Evolutionary conservation across 176 grass and related monocot genomes (phyloP), one percentile per base, ranked within the genome.

Genomic region (Lolium multiflorum): DNA sequence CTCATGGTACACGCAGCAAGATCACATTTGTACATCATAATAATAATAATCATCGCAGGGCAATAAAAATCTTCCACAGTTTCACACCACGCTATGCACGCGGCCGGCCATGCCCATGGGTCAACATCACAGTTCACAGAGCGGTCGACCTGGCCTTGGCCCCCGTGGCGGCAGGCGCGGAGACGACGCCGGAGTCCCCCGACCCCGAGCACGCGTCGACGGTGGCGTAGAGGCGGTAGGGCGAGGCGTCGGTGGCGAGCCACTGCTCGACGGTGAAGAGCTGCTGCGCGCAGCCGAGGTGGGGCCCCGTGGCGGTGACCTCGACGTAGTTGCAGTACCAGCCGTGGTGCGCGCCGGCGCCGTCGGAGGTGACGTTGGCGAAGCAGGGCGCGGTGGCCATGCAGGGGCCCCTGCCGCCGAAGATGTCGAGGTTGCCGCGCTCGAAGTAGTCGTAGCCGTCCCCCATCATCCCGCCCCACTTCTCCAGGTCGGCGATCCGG

Each of bases 261-360:
- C 96, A 98, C 96, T 95, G 93, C 90, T 94, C 91, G 48, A 98
- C 96, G 62, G 85, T 89, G 86, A 98, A 98, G 65, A 73, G 77
- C 75, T 68, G 56, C 88, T 95, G 90, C 37, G 31, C 26, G 90
- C 96, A 98, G 0, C 89, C 91, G 7, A 84, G 37, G 91, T 96
- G 96, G 4, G 93, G 90, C 2, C 96, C 96, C 18, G 96, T 96
- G 57, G 20, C 14, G 1, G 91, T 95, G 75, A 89, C 93, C 93
- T 98, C 90, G 58, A 98, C 28, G 88, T 98, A 95, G 84, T 92
- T 93, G 90, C 93, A 98, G 86, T 98, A 98, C 96, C 96, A 98
- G 0, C 93, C 96, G 86, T 95, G 93, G 93, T 91, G 86, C 3
- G 43, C 9, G 6, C 91, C 91, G 12, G 50, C 15, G 35, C 96